Conservation (phyloP, 192 early-diverging fungal genomes). For the Entomortierella parvispora region DNA sequence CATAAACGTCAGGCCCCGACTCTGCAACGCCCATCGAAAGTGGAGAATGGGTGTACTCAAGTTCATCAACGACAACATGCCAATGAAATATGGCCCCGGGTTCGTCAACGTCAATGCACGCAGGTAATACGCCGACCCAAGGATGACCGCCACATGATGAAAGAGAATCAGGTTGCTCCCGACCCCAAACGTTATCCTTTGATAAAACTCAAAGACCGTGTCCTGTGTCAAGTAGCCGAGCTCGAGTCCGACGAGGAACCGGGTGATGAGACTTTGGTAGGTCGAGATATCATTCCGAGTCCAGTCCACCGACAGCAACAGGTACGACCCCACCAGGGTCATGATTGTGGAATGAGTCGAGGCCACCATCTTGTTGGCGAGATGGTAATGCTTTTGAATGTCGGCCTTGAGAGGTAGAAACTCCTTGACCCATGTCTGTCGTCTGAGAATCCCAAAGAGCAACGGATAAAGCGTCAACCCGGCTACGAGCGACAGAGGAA, state of each 20-base stretch:
- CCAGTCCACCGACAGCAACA: conserved; percentile 30
- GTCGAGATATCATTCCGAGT: conserved; percentile 31
- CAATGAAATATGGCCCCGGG: conserved; percentile 30
- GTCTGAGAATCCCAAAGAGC: conserved; percentile 12
- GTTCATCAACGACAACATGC: conserved; percentile 39
- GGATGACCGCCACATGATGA: conserved; percentile 31
- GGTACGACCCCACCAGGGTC: conserved; percentile 14
- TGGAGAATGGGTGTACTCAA: conserved; percentile 30
- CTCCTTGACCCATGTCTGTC: conserved; percentile 14
- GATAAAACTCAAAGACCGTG: conserved; percentile 31
- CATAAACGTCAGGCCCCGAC: conserved; percentile 18
- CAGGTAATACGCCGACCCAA: conserved; percentile 27
- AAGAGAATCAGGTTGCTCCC: conserved; percentile 35
- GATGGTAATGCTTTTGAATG: conserved; percentile 22
- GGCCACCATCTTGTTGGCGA: conserved; percentile 32
- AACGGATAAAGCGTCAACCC: conserved; percentile 29
- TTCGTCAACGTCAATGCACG: conserved; percentile 17
- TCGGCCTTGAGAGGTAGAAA: conserved; percentile 24
- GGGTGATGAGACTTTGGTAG: conserved; percentile 17
- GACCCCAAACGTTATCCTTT: conserved; percentile 14
- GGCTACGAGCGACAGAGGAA: conserved; percentile 30
- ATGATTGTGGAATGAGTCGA: conserved; percentile 32
- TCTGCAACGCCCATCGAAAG: conserved; percentile 28
- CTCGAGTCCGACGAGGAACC: conserved; percentile 40
- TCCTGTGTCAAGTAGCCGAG: conserved; percentile 34